Evolutionary conservation across 2,329 filamentous ascomycete genomes (phyloP), one percentile per base, ranked within the genome.

Genomic region (Monosporascus ibericus): DNA sequence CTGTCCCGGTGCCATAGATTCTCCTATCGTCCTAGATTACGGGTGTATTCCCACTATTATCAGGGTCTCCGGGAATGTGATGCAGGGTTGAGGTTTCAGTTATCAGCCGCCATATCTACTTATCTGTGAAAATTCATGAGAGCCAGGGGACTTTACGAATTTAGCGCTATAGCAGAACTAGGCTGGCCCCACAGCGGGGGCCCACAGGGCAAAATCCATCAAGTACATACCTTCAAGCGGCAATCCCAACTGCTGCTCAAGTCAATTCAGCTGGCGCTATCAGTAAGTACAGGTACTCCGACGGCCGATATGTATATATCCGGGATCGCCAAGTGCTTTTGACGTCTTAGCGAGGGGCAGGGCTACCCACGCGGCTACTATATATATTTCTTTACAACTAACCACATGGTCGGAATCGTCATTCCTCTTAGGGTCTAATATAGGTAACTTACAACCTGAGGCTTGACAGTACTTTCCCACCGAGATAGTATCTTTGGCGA

Each of bases 1-100:
- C 38, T 57, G 58, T 30, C 52, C 49, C 34, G 62, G 60, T 7
- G 62, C 58, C 67, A 71, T 70, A n/a, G 49, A 52, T 25, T 22
- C 2, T 44, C 6, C 24, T 24, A 44, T n/a, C n/a, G 30, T 5
- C 30, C 30, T 34, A 14, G 9, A 34, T 34, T 14, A 34, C 9
- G 1, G 9, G 27, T 3, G 9, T 11, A 9, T 30, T 30, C 27
- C 9, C 9, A 34, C 30, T 5, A 34, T 9, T 34, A 34, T 5
- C 30, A 34, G 30, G 4, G 30, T 14, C 30, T 34, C 30, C 11
- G 30, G 30, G 11, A 34, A 34, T 34, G 9, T 34, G 30, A 34
- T 34, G 30, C 30, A 34, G 30, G 30, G 30, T 34, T 11, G 30
- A 14, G 30, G 30, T 34, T 34, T 25, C 27, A 30, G 27, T 30